Evolutionary conservation across 2,329 filamentous ascomycete species (phyloP), one percentile per base, ranked within the genome.

Genomic region (Colletotrichum sansevieriae): DNA sequence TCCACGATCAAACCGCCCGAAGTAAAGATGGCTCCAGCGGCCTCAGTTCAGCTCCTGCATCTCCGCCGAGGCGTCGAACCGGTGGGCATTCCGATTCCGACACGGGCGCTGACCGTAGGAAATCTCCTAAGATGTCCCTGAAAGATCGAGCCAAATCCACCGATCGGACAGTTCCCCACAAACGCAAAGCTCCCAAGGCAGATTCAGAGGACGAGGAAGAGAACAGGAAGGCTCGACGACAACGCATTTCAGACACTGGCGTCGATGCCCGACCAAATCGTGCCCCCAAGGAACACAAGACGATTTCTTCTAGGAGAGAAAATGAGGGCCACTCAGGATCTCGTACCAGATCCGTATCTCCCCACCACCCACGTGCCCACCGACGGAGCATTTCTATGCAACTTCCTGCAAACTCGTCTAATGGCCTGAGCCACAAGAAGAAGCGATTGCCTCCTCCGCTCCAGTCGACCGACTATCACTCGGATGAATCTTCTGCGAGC

Each of bases 381-480:
- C 85, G 89, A 61, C 85, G 90, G 68, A 91, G 90, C 72, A 80
- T 84, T 33, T 92, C 91, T 2, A 90, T 87, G 0, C 90, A 92
- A 74, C 82, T 90, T 20, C 83, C 87, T 1, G 82, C 85, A 3
- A 79, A 87, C 68, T 81, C 83, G 10, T 82, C 84, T 35, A 88
- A 88, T 76, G 87, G 88, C 4, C 76, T 88, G 39, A 80, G 82
- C 59, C 80, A 84, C 66, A 91, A 91, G 79, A 91, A 90, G 77
- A 88, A 85, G 77, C 87, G 85, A 52, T 76, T 87, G 25, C 88
- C 90, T 8, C 85, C 87, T 7, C 88, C 90, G 11, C 82, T 92
- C 58, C 84, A 88, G 60, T 84, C 89, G 10, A 86, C 85, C 25
- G 89, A 90, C 69, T 91, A 91, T 70, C 87, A 89, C 65, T 92